These are phyloP conservation scores for Colletotrichum limetticola DNA, from an alignment of 2,329 filamentous ascomycete genomes.

Conservation along the genomic window DNA sequence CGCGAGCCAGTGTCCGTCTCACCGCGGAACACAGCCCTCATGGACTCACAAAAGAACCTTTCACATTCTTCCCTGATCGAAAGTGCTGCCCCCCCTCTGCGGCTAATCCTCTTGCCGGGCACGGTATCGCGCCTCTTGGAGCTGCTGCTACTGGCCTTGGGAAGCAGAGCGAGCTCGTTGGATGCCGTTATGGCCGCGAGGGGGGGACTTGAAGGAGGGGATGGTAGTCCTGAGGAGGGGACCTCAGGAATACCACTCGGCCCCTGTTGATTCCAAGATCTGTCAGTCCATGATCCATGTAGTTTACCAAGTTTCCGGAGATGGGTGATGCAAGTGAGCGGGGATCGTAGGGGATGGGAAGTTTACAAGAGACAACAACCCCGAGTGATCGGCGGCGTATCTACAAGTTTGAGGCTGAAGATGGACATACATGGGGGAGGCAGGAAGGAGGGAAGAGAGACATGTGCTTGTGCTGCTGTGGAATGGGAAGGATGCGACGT, in stretches of 20 bases:
- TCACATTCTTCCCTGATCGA: conserved; percentile 99
- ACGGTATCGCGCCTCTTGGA: conserved; percentile 51
- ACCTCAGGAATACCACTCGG: conserved; percentile 97
- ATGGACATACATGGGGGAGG: neutral
- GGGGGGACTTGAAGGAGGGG: conserved; percentile 89
- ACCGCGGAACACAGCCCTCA: conserved; percentile 94
- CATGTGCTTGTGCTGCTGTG: neutral
- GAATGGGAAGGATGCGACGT: conserved; percentile 44
- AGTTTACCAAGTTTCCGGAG: neutral
- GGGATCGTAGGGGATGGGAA: neutral
- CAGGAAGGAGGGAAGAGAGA: neutral
- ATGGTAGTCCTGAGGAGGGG: conserved; percentile 84
- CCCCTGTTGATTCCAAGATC: conserved; percentile 61
- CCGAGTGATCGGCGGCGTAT: conserved; percentile 11
- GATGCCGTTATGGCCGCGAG: conserved; percentile 78
- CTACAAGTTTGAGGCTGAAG: conserved; percentile 36
- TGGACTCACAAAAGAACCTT: conserved; percentile 99
- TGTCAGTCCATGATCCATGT: conserved; percentile 27
- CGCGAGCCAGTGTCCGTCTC: conserved; percentile 82
- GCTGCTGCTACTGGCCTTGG: conserved; percentile 57
- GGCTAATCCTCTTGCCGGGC: conserved; percentile 53
- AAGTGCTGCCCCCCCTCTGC: conserved; percentile 92
- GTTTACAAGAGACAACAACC: conserved; percentile 1
- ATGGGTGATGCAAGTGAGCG: conserved; percentile 3
- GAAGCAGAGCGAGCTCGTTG: conserved; percentile 73